Base-by-base conservation (phyloP, 768 basidiomycete species). In the Lactarius sanguifluus region DNA sequence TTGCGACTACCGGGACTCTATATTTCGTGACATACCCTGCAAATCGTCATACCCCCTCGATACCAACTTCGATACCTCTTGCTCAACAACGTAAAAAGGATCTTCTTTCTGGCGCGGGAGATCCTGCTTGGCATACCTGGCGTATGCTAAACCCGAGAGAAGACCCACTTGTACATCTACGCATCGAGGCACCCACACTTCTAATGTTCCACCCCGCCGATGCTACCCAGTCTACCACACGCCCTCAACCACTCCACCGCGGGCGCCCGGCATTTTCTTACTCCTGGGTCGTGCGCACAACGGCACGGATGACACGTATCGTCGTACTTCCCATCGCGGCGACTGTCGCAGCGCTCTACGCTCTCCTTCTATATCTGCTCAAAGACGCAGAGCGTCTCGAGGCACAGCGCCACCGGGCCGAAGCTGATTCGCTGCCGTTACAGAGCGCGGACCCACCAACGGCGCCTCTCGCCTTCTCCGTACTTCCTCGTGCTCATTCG, bases 341-440 rank as follows among this genome's bases (percentile, higher is more conserved):
- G 6, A 96, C 96, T 0, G 91, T 90, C 8, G 77, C 82, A 30
- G 76, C 83, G 4, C 80, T 98, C 12, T 98, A 91, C 75, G 81
- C 84, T 9, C 77, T 98, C 13, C 80, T 96, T 9, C 80, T 93
- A 12, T 95, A 95, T 74, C 81, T 99, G 2, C 79, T 98, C 67
- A 96, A 96, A 78, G 89, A 96, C 70, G 86, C 93, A 0, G 95
- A 99, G 65, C 84, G 95, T 1, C 82, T 97, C 41, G 95, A 95
- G 72, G 90, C 92, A 3, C 93, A 95, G 72, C 82, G 89, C 47
- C 82, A 89, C 73, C 82, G 85, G 38, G 79, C 79, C 1, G 85
- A 84, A 41, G 72, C 79, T 1, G 81, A 82, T 66, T 70, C 75
- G 9, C 70, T 75, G 10, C 75, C 78, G 54, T 68, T 9, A 68